These are phyloP conservation scores for Terfezia boudieri DNA, from an alignment of 495 filamentous ascomycete species.

Conservation along the genomic window DNA sequence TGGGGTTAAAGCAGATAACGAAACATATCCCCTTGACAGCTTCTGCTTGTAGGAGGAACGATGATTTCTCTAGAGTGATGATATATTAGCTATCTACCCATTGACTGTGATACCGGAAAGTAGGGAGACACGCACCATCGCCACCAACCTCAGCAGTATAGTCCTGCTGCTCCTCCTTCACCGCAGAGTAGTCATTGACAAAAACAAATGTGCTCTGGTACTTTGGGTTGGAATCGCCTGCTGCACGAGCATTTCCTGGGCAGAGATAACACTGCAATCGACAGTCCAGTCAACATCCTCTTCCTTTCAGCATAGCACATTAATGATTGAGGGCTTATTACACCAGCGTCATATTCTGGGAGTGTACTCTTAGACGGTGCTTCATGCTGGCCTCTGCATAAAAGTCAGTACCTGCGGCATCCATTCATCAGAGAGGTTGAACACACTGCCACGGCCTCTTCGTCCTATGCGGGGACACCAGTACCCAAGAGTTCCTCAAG, in stretches of 20 bases:
- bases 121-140: conserved; percentile 23
- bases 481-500: conserved; percentile 64
- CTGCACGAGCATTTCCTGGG: conserved; percentile 76
- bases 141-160: conserved; percentile 33
- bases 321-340: conserved; percentile 6
- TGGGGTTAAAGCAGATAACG: conserved; percentile 77
- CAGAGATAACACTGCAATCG: conserved; percentile 65
- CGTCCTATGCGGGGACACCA: conserved; percentile 87
- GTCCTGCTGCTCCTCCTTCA: conserved; percentile 71
- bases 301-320: background rate
- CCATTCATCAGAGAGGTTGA: too few species aligned
- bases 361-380: conserved; percentile 50
- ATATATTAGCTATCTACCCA: background rate
- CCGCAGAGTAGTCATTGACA: conserved; percentile 92
- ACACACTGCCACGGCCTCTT: conserved; percentile 97
- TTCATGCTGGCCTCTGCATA: conserved; percentile 68
- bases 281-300: background rate
- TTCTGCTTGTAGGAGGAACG: conserved; percentile 61
- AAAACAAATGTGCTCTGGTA: conserved; percentile 83
- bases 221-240: conserved; percentile 68
- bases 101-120: too few species aligned
- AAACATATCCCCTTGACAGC: conserved; percentile 92
- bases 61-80: conserved; percentile 22
- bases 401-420: background rate
- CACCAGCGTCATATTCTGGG: conserved; percentile 57